phyloP scores from a whole-genome alignment of 495 filamentous ascomycete genomes.

The Hyaloscypha bicolor region DNA sequence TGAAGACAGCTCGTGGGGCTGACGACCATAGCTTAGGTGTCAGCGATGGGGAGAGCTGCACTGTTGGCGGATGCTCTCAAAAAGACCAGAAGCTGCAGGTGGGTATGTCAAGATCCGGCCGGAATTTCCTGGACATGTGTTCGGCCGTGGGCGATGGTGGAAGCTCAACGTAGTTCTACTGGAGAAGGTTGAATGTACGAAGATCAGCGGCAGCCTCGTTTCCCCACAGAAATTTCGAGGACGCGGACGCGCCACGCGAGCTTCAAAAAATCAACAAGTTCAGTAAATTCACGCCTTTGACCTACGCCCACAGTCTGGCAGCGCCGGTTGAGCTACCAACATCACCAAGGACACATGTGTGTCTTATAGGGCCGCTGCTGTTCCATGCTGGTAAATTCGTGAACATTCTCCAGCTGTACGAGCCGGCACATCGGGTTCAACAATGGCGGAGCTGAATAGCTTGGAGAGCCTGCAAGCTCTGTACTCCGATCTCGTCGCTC shows the following conservation, averaged over 20 bases:
- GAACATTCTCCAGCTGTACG: constrained; percentile 25
- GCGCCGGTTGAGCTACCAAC: neutral
- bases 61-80: neutral
- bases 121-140: no score
- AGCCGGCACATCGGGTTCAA: constrained; percentile 31
- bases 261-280: constrained; percentile 9
- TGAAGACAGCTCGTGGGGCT: constrained; percentile 4
- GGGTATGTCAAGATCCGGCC: no score
- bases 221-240: neutral
- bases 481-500: constrained; percentile 73
- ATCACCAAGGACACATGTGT: constrained; percentile 2
- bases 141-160: no score
- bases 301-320: neutral
- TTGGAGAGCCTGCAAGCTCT: constrained; percentile 73
- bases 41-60: neutral
- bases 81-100: no score
- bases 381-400: constrained; percentile 30
- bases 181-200: neutral
- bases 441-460: constrained; percentile 66
- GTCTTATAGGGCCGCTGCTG: constrained; percentile 16
- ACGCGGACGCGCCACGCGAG: neutral
- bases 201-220: neutral
- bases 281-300: neutral
- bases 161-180: no score
- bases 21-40: neutral